Evolutionary conservation across 495 filamentous ascomycete genomes (phyloP), one percentile per base, ranked within the genome.

Genomic region (Apiosordaria backusii): DNA sequence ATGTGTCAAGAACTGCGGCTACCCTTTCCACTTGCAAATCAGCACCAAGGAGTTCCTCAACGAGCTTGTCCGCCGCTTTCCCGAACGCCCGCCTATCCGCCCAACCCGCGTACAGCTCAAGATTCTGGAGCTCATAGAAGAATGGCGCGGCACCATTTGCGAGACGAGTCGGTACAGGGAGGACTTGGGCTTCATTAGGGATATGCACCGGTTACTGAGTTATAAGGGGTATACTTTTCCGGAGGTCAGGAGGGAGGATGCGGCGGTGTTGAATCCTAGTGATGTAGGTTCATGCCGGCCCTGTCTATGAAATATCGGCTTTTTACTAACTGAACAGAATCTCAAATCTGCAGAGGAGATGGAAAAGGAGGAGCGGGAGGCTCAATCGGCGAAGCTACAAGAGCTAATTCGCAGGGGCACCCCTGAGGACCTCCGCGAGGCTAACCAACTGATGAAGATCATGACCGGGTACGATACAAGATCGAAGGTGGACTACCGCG

Each of bases 1-100:
- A 59, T 98, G 93, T 77, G 95, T 97, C 76, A 99, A 99, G 81
- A 99, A 99, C 78, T 99, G 95, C 87, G 95, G 95, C 71, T 99
- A 99, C 79, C 92, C 96, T 19, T 99, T 99, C 78, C 95, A 99
- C 67, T 88, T 99, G 50, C 95, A 99, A 79, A 97, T 99, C 77
- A 92, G 90, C 76, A 98, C 95, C 64, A 99, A 99, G 77, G 95
- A 99, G 71, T 98, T 99, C 72, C 86, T 99, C 64, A 99, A 98
- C 82, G 95, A 99, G 84, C 89, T 99, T 68, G 95, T 99, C 26
- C 89, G 95, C 65, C 85, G 94, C 62, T 99, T 99, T 74, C 95
- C 95, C 65, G 95, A 99, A 78, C 86, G 94, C 29, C 95, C 95
- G 55, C 91, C 94, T 13, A 83, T 93, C 67, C 88, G 95, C 61